A percentile compares a stretch with the other conserved stretches of the same genome.
Evolutionary conservation across 2,329 filamentous ascomycete genomes (phyloP).

Genomic region (Aphanoascus verrucosus): DNA sequence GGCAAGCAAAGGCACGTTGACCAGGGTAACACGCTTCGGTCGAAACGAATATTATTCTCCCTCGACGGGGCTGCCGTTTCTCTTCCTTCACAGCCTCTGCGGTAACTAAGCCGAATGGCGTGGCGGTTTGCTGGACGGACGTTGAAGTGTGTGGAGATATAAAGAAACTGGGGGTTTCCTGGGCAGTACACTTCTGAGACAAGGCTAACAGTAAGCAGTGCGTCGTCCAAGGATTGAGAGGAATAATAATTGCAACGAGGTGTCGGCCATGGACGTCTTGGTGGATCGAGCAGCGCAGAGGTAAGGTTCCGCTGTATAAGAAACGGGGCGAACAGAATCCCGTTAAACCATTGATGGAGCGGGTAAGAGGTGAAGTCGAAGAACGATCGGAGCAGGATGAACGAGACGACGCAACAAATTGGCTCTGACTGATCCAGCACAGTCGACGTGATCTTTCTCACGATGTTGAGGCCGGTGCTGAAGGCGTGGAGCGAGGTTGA

Average conservation of each 20-base stretch:
- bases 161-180: background rate
- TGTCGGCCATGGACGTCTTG: background rate
- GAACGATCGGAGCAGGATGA: background rate
- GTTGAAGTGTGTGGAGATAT: background rate
- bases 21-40: background rate
- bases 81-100: background rate
- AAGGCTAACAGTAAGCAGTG: background rate
- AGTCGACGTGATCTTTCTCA: no score
- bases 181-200: background rate
- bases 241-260: background rate
- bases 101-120: background rate
- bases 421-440: no score
- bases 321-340: no score
- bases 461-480: no score
- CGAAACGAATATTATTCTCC: background rate
- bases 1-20: background rate
- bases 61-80: background rate
- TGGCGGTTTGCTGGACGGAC: background rate
- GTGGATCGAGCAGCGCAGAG: background rate
- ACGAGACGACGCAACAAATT: no score
- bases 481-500: background rate
- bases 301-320: background rate
- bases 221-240: background rate
- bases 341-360: background rate
- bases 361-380: background rate